Conservation (phyloP, 441 rosid species). For the Dalechampia spathulata region DNA sequence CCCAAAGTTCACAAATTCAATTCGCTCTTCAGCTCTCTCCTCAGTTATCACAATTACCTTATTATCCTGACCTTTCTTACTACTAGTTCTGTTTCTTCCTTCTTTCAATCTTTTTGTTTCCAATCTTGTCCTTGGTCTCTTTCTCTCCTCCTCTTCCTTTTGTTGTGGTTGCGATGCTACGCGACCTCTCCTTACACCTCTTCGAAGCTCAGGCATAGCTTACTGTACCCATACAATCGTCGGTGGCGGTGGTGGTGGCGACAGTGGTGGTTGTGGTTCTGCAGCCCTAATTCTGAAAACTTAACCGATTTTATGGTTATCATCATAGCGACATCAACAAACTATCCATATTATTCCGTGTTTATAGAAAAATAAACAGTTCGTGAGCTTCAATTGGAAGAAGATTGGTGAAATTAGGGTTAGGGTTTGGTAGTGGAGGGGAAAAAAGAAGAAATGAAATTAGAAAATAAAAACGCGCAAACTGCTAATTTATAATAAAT, state of each 20-base stretch:
- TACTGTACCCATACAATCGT: conserved; percentile 58
- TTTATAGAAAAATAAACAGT: too few species aligned
- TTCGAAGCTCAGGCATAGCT: conserved; percentile 88
- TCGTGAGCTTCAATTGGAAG: too few species aligned
- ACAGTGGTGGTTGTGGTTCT: neutral
- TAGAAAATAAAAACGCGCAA: too few species aligned
- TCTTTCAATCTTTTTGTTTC: conserved; percentile 37
- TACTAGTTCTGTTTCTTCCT: neutral
- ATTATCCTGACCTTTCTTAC: conserved; percentile 8
- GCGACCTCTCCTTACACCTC: conserved; percentile 65
- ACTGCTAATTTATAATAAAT: too few species aligned
- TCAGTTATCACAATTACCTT: conserved; percentile 11
- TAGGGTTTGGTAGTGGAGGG: too few species aligned
- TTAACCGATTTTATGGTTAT: conserved; percentile 24
- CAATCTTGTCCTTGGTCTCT: conserved; percentile 62
- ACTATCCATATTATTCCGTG: conserved; percentile 13
- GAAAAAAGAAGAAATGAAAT: too few species aligned
- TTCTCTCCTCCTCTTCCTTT: conserved; percentile 21
- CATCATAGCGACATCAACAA: conserved; percentile 33
- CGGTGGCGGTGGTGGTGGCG: too few species aligned
- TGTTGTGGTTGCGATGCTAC: conserved; percentile 30
- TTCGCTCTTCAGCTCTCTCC: conserved; percentile 17
- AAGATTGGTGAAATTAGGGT: too few species aligned
- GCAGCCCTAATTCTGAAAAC: conserved; percentile 15
- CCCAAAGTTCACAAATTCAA: too few species aligned